Evolutionary conservation across 2,329 filamentous ascomycete genomes (phyloP), one percentile per base, ranked within the genome.

Genomic region (Thermoascus crustaceus): DNA sequence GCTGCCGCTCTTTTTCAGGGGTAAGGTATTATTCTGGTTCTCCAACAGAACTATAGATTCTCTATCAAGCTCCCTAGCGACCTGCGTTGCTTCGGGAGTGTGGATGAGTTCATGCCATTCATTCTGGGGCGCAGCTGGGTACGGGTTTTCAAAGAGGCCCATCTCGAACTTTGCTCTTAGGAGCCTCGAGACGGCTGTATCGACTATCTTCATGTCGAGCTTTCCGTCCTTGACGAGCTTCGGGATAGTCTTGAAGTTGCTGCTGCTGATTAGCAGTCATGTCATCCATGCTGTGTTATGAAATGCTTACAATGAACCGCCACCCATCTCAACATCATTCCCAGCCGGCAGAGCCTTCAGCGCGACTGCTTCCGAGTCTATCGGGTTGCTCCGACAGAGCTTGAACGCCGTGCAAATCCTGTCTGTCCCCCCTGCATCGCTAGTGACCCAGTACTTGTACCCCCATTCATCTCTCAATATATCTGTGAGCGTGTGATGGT

Each of bases 251-350:
- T 76, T 68, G 50, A 77, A 81, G 52, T 78, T 85, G 64, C 57
- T 60, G 23, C 25, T n/a, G 3, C 25, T 47, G 24, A 53, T 40
- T 18, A 2, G 7, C 27, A 13, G 4, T 4, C n/a, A n/a, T 7
- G 20, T 19, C 19, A 32, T 4, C 6, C 16, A 4, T 10, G 7
- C 13, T 3, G n/a, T n/a, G 5, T 16, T 35, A 25, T 10, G 10
- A 9, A 8, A 14, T 2, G 25, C 57, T 44, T 44, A 60, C 57
- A 75, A 85, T 13, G 76, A 80, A 13, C 82, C 82, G 24, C 82
- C 81, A 8, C 82, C 82, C 82, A 85, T 85, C 49, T 86, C 82
- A 8, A 82, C 53, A 29, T 85, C 82, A 32, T 77, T 81, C 3
- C 82, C 82, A 4, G 80, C 78, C 1, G 76, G 75, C 4, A 86